Evolutionary conservation across 768 basidiomycete genomes (phyloP).

Genomic region (Boletus subparvulus): DNA sequence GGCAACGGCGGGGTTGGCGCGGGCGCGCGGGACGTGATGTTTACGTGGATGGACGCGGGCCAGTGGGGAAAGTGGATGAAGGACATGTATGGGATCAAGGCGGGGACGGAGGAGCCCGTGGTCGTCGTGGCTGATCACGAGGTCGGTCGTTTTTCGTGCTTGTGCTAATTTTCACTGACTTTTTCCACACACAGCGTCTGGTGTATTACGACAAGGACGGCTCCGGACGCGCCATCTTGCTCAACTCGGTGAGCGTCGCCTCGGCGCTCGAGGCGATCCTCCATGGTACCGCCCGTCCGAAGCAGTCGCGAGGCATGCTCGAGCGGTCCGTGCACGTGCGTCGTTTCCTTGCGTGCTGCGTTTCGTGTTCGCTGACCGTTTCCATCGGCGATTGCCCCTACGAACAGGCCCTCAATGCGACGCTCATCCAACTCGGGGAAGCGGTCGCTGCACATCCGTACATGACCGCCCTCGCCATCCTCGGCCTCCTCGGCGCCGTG

Average conservation of each 20-base stretch:
- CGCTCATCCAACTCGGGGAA: slow-evolving; percentile 8
- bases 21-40: slow-evolving; percentile 60
- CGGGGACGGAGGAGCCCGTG: slow-evolving; percentile 24
- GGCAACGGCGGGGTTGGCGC: slow-evolving; percentile 21
- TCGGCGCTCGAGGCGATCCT: slow-evolving; percentile 68
- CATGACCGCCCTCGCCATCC: slow-evolving; percentile 4
- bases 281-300: slow-evolving; percentile 46
- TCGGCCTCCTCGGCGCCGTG: slow-evolving; percentile 6
- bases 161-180: no score
- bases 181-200: slow-evolving; percentile 45
- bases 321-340: slow-evolving; percentile 67
- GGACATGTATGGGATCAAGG: slow-evolving; percentile 78
- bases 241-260: slow-evolving; percentile 60
- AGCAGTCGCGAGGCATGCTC: slow-evolving; percentile 67
- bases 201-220: slow-evolving; percentile 76
- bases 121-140: slow-evolving; percentile 82
- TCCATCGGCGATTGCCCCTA: no score
- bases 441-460: slow-evolving; percentile 23
- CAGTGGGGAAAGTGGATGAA: slow-evolving; percentile 89
- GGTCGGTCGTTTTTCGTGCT: neutral
- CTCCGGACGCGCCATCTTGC: slow-evolving; percentile 50
- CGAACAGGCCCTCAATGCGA: slow-evolving; percentile 16
- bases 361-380: no score
- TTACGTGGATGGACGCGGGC: slow-evolving; percentile 85
- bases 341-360: neutral